A percentile compares a stretch with the other conserved stretches of the same genome.
phyloP scores from a whole-genome alignment of 2,329 filamentous ascomycete genomes.

The Microsporum audouinii region DNA sequence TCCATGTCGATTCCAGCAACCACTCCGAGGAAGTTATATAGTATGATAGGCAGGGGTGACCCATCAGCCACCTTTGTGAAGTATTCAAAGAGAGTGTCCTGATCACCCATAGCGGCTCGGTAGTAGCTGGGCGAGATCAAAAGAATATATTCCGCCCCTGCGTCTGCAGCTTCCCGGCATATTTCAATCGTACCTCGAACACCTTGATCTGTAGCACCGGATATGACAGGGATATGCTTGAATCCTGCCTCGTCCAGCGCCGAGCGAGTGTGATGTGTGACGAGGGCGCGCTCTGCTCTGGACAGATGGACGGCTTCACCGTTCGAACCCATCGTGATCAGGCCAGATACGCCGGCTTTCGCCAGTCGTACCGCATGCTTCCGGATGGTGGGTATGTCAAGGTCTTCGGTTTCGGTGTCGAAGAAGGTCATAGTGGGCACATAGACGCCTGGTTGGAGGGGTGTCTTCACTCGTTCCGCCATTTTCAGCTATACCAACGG shows the following conservation, averaged over 20 bases:
- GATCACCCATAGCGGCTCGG: conserved; percentile 62
- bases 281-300: conserved; percentile 60
- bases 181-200: conserved; percentile 67
- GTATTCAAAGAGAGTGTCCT: conserved; percentile 55
- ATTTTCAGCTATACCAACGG: not conserved
- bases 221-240: conserved; percentile 60
- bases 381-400: conserved; percentile 69
- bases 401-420: conserved; percentile 66
- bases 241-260: conserved; percentile 74
- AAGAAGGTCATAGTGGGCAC: conserved; percentile 63
- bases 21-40: conserved; percentile 86
- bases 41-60: conserved; percentile 61
- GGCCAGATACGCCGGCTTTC: conserved; percentile 63
- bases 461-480: not conserved
- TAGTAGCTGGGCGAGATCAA: conserved; percentile 77
- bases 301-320: conserved; percentile 80
- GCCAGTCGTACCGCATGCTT: conserved; percentile 69
- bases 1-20: conserved; percentile 83
- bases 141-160: conserved; percentile 68
- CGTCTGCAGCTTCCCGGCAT: conserved; percentile 52
- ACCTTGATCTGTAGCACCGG: conserved; percentile 69
- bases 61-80: conserved; percentile 63
- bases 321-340: conserved; percentile 83
- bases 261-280: conserved; percentile 66
- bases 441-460: conserved; percentile 8